Percentiles rank a stretch among this genome's conserved stretches.
Conservation (phyloP, 2,329 filamentous ascomycete species). For the Verticillium albo-atrum region DNA sequence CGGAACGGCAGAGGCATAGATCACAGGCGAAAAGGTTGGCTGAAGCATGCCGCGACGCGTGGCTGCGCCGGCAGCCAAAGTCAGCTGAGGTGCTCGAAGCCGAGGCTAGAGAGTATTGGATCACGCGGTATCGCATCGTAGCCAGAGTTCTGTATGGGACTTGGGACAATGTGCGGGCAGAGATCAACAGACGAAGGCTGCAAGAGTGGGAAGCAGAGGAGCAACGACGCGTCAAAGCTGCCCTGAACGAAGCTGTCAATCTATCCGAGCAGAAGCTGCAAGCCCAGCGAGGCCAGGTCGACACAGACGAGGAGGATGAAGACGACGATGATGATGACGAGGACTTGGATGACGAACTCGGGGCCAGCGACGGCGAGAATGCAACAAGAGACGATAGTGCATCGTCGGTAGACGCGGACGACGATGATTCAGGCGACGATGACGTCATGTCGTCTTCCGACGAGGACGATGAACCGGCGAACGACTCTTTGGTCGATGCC, state of each 20-base stretch:
- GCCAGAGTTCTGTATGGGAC: slow-evolving; percentile 51
- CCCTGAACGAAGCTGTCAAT: slow-evolving; percentile 69
- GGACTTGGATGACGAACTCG: slow-evolving; percentile 26
- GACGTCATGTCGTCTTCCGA: slow-evolving; percentile 59
- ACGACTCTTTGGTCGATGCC: slow-evolving; percentile 27
- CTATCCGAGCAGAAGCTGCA: slow-evolving; percentile 66
- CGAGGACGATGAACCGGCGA: slow-evolving; percentile 53
- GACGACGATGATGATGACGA: slow-evolving; percentile 43
- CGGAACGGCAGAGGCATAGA: slow-evolving; percentile 75
- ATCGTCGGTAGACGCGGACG: slow-evolving; percentile 28
- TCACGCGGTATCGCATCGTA: slow-evolving; percentile 67
- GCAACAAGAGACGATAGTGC: slow-evolving; percentile 31
- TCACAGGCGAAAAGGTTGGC: slow-evolving; percentile 75
- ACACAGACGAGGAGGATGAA: slow-evolving; percentile 45
- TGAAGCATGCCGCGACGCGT: slow-evolving; percentile 71
- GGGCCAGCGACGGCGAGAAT: slow-evolving; percentile 25
- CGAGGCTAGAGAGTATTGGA: slow-evolving; percentile 66
- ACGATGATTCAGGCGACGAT: slow-evolving; percentile 35
- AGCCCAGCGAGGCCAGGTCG: slow-evolving; percentile 49
- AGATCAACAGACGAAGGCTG: slow-evolving; percentile 57
- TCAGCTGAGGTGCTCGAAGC: slow-evolving; percentile 75
- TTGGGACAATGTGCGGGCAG: slow-evolving; percentile 60
- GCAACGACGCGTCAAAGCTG: slow-evolving; percentile 60
- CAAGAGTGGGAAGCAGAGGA: slow-evolving; percentile 63
- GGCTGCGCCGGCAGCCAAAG: slow-evolving; percentile 69